Evolutionary conservation across 192 early-diverging fungal genomes (phyloP), one percentile per base, ranked within the genome.

Genomic region (Coemansia sp.): DNA sequence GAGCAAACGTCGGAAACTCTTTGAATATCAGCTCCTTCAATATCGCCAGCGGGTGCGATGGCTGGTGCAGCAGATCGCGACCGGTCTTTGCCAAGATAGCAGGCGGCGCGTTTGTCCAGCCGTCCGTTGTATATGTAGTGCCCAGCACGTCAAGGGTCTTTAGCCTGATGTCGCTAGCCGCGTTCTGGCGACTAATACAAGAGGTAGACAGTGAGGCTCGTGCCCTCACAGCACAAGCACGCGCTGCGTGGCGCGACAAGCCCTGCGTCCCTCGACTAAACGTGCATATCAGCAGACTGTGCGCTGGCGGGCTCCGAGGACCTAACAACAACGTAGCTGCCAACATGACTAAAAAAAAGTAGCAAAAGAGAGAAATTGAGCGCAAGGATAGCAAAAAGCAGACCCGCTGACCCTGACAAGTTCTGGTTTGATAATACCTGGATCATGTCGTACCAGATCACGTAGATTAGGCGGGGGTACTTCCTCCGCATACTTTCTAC

Each of bases 21-120:
- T 75, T 71, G 68, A 93, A 93, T 66, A 99, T 95, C 39, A 87
- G 80, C 2, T 85, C 73, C 62, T 93, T 93, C 53, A 99, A 86
- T 68, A 97, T 96, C 18, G 89, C 87, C 70, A 99, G 85, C 18
- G 97, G 97, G 55, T 99, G 94, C 52, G 89, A 87, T 27, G 85
- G 90, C 27, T 89, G 84, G 27, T 91, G 86, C 72, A 95, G 93
- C 34, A 98, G 86, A 46, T 89, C 80, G 39, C 93, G 88, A 0
- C 87, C 84, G 7, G 89, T 89, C 74, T 95, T 95, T 64, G 88
- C 76, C 13, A 95, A 76, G 34, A 98, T 92, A 2, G 87, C 86
- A 3, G 88, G 84, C 0, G 92, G 88, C 5, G 92, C 78, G 75
- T 98, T 98, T 9, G 95, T 94, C 75, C 86, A 88, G 4, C 64